These are phyloP conservation scores for Dothideomycetes sp. DNA, from an alignment of 2,329 filamentous ascomycete genomes.

Conservation along the genomic window DNA sequence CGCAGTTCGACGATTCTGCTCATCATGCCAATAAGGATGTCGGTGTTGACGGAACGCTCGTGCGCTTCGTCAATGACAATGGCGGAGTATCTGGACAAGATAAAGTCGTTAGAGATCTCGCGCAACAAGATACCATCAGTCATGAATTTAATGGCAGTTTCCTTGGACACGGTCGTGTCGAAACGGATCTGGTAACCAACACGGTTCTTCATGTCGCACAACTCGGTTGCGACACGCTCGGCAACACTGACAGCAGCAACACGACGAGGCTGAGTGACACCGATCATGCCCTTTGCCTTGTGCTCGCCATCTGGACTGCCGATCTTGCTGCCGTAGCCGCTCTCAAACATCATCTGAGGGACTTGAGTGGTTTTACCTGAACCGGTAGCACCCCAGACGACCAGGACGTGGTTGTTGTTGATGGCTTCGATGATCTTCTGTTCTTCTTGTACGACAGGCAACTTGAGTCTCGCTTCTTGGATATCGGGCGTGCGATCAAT, in stretches of 20 bases:
- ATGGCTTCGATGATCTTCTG: constrained; percentile 98
- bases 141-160: constrained; percentile 96
- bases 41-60: constrained; percentile 93
- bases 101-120: constrained; percentile 83
- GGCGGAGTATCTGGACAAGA: constrained; percentile 80
- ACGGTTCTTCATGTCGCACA: constrained; percentile 64
- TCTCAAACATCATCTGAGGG: constrained; percentile 90
- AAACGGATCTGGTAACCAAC: constrained; percentile 93
- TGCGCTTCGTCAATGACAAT: constrained; percentile 96
- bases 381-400: constrained; percentile 90
- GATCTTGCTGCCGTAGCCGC: constrained; percentile 72
- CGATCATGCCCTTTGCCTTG: constrained; percentile 71
- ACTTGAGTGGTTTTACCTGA: constrained; percentile 97
- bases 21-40: constrained; percentile 95
- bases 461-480: constrained; percentile 64
- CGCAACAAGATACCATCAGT: constrained; percentile 92
- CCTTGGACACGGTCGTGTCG: constrained; percentile 68
- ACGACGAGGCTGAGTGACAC: constrained; percentile 85
- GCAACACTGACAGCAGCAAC: constrained; percentile 97
- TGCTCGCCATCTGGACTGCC: constrained; percentile 32
- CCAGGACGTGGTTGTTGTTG: constrained; percentile 79
- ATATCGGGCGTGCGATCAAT: constrained; percentile 64
- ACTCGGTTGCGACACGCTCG: constrained; percentile 76
- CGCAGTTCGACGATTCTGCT: constrained; percentile 84
- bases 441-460: constrained; percentile 90